A percentile compares a stretch with the other conserved stretches of the same genome.
Evolutionary conservation across 371 early-diverging fungal genomes (phyloP).

Genomic region (Lichtheimia hyalospora): DNA sequence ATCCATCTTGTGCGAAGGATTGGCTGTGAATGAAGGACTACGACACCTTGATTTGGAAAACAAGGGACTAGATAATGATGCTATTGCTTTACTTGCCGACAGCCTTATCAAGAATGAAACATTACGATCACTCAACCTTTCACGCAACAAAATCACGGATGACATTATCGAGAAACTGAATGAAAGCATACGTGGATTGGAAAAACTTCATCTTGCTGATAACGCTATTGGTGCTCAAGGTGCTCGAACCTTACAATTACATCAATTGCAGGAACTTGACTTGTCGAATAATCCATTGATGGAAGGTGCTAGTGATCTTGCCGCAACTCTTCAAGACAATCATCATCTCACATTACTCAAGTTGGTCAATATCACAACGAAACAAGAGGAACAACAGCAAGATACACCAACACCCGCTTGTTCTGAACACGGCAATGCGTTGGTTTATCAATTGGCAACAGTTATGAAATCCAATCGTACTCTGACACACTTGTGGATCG

Average conservation of each 20-base stretch:
- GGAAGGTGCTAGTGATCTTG: conserved; percentile 43
- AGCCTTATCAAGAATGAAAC: conserved; percentile 25
- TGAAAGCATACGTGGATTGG: conserved; percentile 9
- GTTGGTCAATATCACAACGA: conserved; percentile 38
- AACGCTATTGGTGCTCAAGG: conserved; percentile 42
- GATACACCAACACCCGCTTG: conserved; percentile 16
- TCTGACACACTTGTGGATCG: conserved; percentile 48
- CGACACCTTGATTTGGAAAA: conserved; percentile 57
- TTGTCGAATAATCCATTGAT: conserved; percentile 57
- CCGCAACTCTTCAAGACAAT: conserved; percentile 33
- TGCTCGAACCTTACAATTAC: conserved; percentile 27
- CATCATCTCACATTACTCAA: conserved; percentile 36
- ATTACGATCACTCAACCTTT: conserved; percentile 42
- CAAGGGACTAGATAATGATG: conserved; percentile 41
- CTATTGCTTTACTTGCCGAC: neutral
- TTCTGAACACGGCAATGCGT: conserved; percentile 44
- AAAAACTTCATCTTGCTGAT: conserved; percentile 42
- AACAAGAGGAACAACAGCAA: conserved; percentile 1
- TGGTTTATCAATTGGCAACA: conserved; percentile 32
- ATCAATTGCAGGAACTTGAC: conserved; percentile 45
- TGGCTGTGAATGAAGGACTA: conserved; percentile 54
- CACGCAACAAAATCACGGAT: conserved; percentile 52
- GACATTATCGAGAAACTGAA: conserved; percentile 18
- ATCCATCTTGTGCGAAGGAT: conserved; percentile 42
- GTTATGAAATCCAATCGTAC: conserved; percentile 28